Evolutionary conservation across 371 early-diverging fungal genomes (phyloP), one percentile per base, ranked within the genome.

Genomic region (Mucor racemosus): DNA sequence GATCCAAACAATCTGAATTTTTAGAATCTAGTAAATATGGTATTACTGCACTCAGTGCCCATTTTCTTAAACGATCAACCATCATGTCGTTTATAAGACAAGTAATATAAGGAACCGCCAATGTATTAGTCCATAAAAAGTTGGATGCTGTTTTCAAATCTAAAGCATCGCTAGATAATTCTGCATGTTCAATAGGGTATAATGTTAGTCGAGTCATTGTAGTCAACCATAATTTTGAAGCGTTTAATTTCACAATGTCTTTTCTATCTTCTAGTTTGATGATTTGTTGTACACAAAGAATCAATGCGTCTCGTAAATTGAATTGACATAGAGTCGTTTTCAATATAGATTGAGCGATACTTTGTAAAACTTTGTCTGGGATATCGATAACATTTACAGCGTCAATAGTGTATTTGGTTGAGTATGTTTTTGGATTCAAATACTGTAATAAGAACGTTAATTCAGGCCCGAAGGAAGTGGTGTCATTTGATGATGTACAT

Each of bases 151-250:
- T 65, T 36, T 39, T 36, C 48, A 62, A 48, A 14, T 73, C 61
- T 10, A 64, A 63, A 0, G 60, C 41, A 34, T 72, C 74, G 54
- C 64, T 66, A 21, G 76, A 70, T 7, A 62, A 33, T 38, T 68
- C 73, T 14, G 73, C 73, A 46, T 80, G 66, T 44, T 86, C 81
- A 15, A 84, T 65, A 3, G 85, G 74, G 40, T 83, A 80, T 4
- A 86, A 35, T 5, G 77, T 78, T 21, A 85, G 68, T 31, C 88
- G 77, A 58, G 81, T 79, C 48, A 86, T 68, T 1, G 85, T 85
- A 0, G 86, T 76, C 8, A 85, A 62, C 88, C 88, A 88, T 17
- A 86, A 74, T 34, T 69, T 73, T n/a, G 78, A 64, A 3, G 78
- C 68, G 39, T 81, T 77, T 5, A 79, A 14, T n/a, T 34, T 65